Base-by-base conservation (phyloP, 2,329 filamentous ascomycete species). In the Grosmannia clavigera region DNA sequence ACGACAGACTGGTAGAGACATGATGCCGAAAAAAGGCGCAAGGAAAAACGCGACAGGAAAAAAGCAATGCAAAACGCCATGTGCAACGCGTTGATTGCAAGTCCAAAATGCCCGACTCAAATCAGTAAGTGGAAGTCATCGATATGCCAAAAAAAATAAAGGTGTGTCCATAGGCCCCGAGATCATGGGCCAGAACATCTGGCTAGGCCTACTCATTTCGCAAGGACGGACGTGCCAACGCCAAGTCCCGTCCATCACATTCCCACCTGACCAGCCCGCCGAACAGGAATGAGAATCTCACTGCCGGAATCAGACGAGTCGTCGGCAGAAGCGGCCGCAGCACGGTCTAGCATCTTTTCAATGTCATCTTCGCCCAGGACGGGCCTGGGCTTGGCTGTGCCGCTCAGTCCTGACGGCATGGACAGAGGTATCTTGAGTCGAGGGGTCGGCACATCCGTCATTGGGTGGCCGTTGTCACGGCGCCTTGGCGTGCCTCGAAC, bases 261-360 rank as follows among this genome's bases (percentile, higher is more conserved):
- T 2, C 58, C 60, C 27, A 62, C 38, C 5, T 55, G 56, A 6
- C 52, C 59, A 9, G 56, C 27, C 33, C 62, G 64, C 14, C 64
- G 58, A 1, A 68, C 58, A 0, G 78, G 79, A 7, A 82, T 70
- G 57, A 76, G 70, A 60, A 84, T 84, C 66, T 83, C 81, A 38
- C 77, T 78, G 35, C 83, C 81, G 19, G 81, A 82, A 53, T 82
- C 81, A 22, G 79, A 81, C 60, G 79, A 76, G 53, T 78, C 78
- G n/a, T 72, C 73, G 29, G 76, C 73, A 25, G 76, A 77, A 2
- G 75, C 78, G 0, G 61, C 63, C 2, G 74, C 77, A 2, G 75
- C 79, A 43, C 74, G 74, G 60, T 83, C 81, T 50, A 84, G 70
- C 78, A 84, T 82, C 46, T 76, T 73, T 61, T 84, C 81, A 60